phyloP scores from a whole-genome alignment of 2,329 filamentous ascomycete genomes.

The Esteya vermicola region DNA sequence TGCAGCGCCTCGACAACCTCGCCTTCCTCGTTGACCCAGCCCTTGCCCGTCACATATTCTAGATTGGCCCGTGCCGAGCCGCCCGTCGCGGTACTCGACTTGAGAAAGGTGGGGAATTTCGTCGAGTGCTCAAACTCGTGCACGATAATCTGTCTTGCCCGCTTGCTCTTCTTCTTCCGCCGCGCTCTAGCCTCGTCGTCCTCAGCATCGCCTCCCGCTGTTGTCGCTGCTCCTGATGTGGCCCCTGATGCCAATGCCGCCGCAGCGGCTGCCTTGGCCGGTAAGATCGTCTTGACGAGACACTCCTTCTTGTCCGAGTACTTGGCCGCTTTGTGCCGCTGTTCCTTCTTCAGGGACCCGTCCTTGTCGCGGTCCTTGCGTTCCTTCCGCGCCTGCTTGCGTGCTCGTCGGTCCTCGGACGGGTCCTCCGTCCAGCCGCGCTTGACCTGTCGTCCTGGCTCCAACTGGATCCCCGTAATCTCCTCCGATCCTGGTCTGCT shows the following conservation, averaged over 20 bases:
- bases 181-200: conserved; percentile 27
- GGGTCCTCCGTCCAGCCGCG: conserved; percentile 74
- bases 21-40: conserved; percentile 74
- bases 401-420: conserved; percentile 13
- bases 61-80: conserved; percentile 24
- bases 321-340: conserved; percentile 47
- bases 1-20: conserved; percentile 52
- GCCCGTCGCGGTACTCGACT: conserved; percentile 30
- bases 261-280: conserved; percentile 27
- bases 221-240: not conserved
- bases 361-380: conserved; percentile 16
- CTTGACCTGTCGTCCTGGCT: conserved; percentile 65
- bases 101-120: conserved; percentile 72
- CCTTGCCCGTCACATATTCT: conserved; percentile 69
- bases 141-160: conserved; percentile 44
- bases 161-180: conserved; percentile 24
- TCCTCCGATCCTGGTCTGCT: no score
- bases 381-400: conserved; percentile 1
- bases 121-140: conserved; percentile 84
- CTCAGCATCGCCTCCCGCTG: conserved; percentile 1
- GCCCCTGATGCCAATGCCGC: conserved; percentile 6
- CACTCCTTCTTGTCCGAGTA: conserved; percentile 72
- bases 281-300: conserved; percentile 68
- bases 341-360: conserved; percentile 33
- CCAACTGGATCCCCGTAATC: conserved; percentile 54